phyloP scores from a whole-genome alignment of 2,329 filamentous ascomycete genomes.

The Exophiala oligosperma region DNA sequence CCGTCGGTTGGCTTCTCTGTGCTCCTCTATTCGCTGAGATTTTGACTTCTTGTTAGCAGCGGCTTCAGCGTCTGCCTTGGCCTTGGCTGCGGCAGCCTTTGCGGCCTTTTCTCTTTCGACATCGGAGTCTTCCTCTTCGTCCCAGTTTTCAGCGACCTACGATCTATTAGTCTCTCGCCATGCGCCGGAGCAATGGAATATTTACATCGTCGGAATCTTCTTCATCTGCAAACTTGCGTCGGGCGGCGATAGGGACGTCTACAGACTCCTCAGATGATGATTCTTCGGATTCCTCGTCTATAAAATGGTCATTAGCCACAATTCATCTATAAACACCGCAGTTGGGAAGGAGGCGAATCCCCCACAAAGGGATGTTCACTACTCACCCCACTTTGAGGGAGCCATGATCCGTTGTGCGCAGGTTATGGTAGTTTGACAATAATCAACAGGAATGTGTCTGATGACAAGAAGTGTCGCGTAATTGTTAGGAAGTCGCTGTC shows the following conservation, averaged over 20 bases:
- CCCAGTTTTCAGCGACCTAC: slow-evolving; percentile 93
- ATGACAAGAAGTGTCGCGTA: too few species aligned
- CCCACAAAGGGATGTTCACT: slow-evolving; percentile 3
- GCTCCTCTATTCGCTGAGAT: slow-evolving; percentile 80
- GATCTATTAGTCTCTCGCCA: slow-evolving; percentile 14
- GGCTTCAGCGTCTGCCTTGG: slow-evolving; percentile 83
- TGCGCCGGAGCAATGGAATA: not conserved
- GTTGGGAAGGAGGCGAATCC: slow-evolving; percentile 2
- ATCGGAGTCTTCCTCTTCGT: slow-evolving; percentile 94
- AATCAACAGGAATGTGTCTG: not conserved
- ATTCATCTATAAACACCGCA: not conserved
- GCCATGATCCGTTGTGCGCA: slow-evolving; percentile 35
- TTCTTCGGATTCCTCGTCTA: slow-evolving; percentile 51
- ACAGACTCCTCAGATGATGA: slow-evolving; percentile 35
- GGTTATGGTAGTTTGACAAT: not conserved
- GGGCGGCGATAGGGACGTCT: slow-evolving; percentile 44
- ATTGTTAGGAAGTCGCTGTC: too few species aligned
- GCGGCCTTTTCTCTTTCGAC: slow-evolving; percentile 93
- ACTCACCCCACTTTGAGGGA: slow-evolving; percentile 53
- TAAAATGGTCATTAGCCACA: slow-evolving; percentile 5
- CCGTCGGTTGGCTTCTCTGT: slow-evolving; percentile 62
- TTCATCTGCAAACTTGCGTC: slow-evolving; percentile 86
- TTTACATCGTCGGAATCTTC: slow-evolving; percentile 79
- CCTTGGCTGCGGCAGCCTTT: slow-evolving; percentile 81
- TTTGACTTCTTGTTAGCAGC: slow-evolving; percentile 90